phyloP scores from a whole-genome alignment of 179 eudicot genomes.

The Pouteria campechiana region DNA sequence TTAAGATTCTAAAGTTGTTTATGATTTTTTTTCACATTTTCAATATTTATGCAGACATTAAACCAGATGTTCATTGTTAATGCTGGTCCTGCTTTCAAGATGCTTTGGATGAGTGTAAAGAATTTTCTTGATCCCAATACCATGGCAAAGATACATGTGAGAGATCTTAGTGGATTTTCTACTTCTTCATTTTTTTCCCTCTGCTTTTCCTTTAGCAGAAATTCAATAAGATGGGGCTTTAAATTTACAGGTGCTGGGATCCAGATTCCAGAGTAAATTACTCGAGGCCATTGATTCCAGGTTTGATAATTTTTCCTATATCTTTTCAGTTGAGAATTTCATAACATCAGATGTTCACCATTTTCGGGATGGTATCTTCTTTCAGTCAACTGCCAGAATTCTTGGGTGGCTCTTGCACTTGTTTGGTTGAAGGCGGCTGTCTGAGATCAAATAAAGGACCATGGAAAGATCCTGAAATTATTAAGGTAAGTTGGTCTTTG shows the following conservation, averaged over 20 bases:
- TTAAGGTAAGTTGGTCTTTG: too few relatives aligned
- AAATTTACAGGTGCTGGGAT: constrained; percentile 44
- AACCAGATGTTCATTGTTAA: constrained; percentile 40
- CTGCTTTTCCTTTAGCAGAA: not conserved
- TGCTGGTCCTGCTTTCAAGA: constrained; percentile 48
- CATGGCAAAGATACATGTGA: constrained; percentile 54
- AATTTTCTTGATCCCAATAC: constrained; percentile 64
- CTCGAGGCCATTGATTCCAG: constrained; percentile 52
- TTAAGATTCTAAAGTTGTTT: not conserved
- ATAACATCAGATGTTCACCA: too few relatives aligned
- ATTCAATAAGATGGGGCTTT: not conserved
- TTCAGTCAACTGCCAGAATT: constrained; percentile 91
- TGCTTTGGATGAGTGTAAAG: constrained; percentile 78
- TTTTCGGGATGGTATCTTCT: not conserved
- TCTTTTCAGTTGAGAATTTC: too few relatives aligned
- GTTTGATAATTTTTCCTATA: constrained; percentile 14
- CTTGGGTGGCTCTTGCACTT: constrained; percentile 82
- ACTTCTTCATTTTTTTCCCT: not conserved
- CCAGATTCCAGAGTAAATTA: constrained; percentile 45
- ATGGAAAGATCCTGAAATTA: constrained; percentile 79
- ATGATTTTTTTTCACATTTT: not conserved
- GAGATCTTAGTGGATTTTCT: not conserved
- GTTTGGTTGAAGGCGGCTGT: constrained; percentile 84
- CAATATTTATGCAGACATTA: constrained; percentile 35
- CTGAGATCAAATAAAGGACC: constrained; percentile 87